Base-by-base conservation (phyloP, 169 alveolate genomes). In the Nephromyces sp. region DNA sequence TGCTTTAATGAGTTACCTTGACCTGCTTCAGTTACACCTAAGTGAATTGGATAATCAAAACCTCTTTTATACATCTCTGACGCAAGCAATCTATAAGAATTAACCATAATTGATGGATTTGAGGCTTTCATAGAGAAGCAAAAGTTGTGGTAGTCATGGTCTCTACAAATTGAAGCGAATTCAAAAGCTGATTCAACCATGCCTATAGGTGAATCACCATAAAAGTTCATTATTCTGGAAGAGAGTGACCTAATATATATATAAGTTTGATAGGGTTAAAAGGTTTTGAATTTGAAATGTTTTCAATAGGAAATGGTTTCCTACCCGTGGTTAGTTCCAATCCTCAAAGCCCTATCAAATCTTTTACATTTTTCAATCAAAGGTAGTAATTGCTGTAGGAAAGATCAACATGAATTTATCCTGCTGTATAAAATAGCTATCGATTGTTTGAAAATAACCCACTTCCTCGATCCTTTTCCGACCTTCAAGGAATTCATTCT, bases 21-120 rank as follows among this genome's bases (percentile, higher is more conserved):
- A 0, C 94, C 94, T 6, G 94, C 94, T 71, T 89, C 94, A 21
- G 94, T 89, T 0, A 89, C 94, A 3, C 94, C 94, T 27, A 89
- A 81, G 68, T 89, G 94, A 5, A 89, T 63, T 30, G 94, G 94
- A 67, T 83, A 87, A 31, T 77, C 78, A 68, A 69, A 63, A 22
- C 87, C 83, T 30, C 88, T 78, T 8, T 74, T 67, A 63, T 81
- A 78, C 85, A 85, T 79, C 31, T 79, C 86, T 30, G 78, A 53
- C 0, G 83, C 92, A 61, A 89, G 70, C 28, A 89, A 84, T 52
- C 92, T 73, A 67, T 89, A 89, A 1, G 94, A 87, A 21, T 85
- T 86, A 35, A 83, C 85, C 93, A 87, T 89, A 27, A 84, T 88
- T 33, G 68, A 66, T 8, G 89, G 82, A 72, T 89, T 87, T 64